phyloP scores from a whole-genome alignment of 257 asterid species.

The Nyctanthes arbortristis region DNA sequence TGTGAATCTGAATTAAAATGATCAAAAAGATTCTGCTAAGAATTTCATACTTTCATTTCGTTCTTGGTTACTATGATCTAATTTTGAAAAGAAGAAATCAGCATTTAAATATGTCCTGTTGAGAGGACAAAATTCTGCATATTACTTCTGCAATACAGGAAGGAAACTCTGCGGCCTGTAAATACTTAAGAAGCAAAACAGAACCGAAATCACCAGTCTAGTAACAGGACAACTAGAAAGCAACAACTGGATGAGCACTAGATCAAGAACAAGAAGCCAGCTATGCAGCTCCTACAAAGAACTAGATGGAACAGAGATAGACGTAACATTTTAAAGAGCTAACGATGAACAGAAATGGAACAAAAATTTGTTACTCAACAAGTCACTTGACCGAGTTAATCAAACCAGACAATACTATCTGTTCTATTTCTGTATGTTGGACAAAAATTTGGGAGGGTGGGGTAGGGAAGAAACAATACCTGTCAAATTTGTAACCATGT shows the following conservation, averaged over 20 bases:
- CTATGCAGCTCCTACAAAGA: neutral
- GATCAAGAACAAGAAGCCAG: neutral
- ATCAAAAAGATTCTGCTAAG: neutral
- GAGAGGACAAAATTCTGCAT: neutral
- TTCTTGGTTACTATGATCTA: neutral
- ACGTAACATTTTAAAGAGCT: neutral
- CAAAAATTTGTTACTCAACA: neutral
- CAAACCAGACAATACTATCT: neutral
- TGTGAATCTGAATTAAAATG: neutral
- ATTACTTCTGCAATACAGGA: neutral
- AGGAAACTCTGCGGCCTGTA: neutral
- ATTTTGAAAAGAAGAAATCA: neutral
- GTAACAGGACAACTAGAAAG: neutral
- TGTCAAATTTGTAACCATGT: slow-evolving; percentile 54
- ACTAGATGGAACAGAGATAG: too few species aligned
- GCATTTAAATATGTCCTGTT: neutral
- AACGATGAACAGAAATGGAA: neutral
- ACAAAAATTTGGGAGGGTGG: neutral
- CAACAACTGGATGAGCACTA: neutral
- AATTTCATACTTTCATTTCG: neutral
- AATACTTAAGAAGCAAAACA: neutral
- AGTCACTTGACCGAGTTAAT: neutral
- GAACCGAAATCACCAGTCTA: neutral
- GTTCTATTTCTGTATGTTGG: neutral
- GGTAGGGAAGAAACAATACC: slow-evolving; percentile 21